Evolutionary conservation across 306 rosid species (phyloP).

Genomic region (Hippophae tibetana): DNA sequence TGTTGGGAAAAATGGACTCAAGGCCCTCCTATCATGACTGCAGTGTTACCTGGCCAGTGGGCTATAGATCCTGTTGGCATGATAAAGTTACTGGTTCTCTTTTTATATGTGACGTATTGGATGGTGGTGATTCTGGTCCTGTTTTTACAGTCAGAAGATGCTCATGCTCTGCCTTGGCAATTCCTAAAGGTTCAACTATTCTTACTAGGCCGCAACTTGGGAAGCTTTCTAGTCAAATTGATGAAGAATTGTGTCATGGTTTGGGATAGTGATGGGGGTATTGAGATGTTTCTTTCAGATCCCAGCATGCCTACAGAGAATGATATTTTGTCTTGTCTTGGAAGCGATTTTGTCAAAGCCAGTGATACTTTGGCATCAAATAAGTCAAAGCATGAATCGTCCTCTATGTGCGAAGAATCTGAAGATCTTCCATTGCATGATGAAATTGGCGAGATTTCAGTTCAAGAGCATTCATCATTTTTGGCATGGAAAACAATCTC

Average conservation of each 20-base stretch:
- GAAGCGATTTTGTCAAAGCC: conserved; percentile 27
- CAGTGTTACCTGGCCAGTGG: conserved; percentile 58
- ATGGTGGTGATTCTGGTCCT: conserved; percentile 94
- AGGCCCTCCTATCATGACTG: conserved; percentile 66
- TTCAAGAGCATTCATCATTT: conserved; percentile 56
- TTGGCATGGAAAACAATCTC: conserved; percentile 70
- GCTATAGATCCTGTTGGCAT: conserved; percentile 88
- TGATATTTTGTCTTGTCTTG: conserved; percentile 64
- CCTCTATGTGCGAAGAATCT: conserved; percentile 26
- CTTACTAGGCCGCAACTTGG: conserved; percentile 35
- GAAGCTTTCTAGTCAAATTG: conserved; percentile 28
- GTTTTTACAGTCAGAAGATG: conserved; percentile 63
- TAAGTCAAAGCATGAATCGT: conserved; percentile 19
- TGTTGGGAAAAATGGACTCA: conserved; percentile 69
- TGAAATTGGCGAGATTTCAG: conserved; percentile 77
- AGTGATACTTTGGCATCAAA: conserved; percentile 26
- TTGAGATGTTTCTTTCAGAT: conserved; percentile 63
- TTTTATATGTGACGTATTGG: conserved; percentile 64
- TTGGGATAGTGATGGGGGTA: conserved; percentile 36
- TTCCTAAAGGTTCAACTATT: conserved; percentile 57
- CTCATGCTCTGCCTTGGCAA: conserved; percentile 50
- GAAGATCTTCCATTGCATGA: conserved; percentile 27
- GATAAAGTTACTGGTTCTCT: conserved; percentile 83
- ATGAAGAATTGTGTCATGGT: conserved; percentile 33
- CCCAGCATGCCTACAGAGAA: conserved; percentile 48